Evolutionary conservation across 176 grass and related monocot species (phyloP).

Genomic region (Oryza officinalis): DNA sequence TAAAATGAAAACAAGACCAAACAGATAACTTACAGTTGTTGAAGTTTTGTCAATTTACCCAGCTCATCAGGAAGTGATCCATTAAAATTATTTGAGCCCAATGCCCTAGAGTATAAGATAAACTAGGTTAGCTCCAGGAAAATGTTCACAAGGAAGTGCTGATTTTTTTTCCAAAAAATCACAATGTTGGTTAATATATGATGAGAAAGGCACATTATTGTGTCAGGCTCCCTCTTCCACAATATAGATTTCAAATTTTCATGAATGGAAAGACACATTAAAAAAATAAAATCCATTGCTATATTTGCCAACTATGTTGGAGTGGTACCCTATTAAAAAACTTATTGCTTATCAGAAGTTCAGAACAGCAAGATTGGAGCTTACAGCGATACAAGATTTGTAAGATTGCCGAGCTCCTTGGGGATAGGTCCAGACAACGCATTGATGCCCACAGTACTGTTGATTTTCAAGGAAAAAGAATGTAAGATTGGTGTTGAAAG

Average conservation of each 20-base stretch:
- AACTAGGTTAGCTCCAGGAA: background rate
- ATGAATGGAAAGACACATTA: background rate
- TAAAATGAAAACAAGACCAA: conserved; percentile 1
- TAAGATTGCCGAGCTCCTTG: conserved; percentile 83
- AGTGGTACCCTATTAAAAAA: background rate
- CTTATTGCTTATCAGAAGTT: background rate
- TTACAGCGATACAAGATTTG: conserved; percentile 62
- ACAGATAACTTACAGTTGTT: conserved; percentile 56
- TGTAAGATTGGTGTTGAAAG: background rate
- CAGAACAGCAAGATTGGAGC: background rate
- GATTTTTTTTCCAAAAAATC: background rate
- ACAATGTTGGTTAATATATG: conserved; percentile 2
- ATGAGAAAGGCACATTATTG: background rate
- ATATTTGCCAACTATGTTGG: background rate
- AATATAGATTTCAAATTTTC: background rate
- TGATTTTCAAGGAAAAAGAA: conserved; percentile 23
- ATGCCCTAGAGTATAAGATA: conserved; percentile 44
- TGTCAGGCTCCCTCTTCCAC: background rate
- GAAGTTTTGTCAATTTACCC: conserved; percentile 63
- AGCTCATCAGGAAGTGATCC: conserved; percentile 77
- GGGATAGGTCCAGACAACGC: conserved; percentile 82
- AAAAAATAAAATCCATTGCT: background rate
- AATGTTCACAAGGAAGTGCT: background rate
- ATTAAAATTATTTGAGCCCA: conserved; percentile 71
- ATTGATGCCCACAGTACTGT: conserved; percentile 67